Base-by-base conservation (phyloP, 2,329 filamentous ascomycete species). In the Tolypocladium paradoxum region DNA sequence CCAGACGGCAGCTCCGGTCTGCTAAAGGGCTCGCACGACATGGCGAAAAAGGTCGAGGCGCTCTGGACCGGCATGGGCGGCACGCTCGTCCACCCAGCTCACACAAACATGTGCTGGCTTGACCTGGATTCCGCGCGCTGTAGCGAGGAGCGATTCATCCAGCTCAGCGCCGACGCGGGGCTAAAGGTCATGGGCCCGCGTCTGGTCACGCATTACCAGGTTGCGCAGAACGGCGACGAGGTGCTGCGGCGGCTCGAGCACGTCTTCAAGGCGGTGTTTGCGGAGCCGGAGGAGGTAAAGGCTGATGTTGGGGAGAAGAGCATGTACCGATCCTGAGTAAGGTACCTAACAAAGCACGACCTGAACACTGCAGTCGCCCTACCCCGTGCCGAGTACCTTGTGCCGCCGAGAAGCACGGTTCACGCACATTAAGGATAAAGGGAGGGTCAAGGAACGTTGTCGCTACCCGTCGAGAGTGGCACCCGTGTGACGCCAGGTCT, bases 51-150 rank as follows among this genome's bases (percentile, higher is more conserved):
- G 59, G 70, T 85, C 43, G 88, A 85, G 77, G 73, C 73, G n/a
- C 67, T 87, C 58, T 95, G 90, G 90, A 78, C 74, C 6, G 71
- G 70, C 18, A 73, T 84, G 50, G 89, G 89, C 5, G 90, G 89
- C 1, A 81, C 79, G 68, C 69, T 90, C 53, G 69, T 76, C 22
- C 76, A 84, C 55, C 85, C 87, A 0, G 84, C 87, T 1, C 84
- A 95, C 64, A 95, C 90, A n/a, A 95, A 95, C 70, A 95, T 95
- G 88, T 82, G 89, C 35, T 95, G 88, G 89, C 64, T 95, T 54
- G 85, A 95, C 66, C 72, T 93, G 18, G 77, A 82, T 33, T 76
- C 77, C 1, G 78, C 80, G 12, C 79, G 80, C 2, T 73, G 75
- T 56, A 64, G 65, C 16, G 56, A 50, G 6, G 65, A 65, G 52